A percentile compares a stretch with the other conserved stretches of the same genome.
phyloP scores from a whole-genome alignment of 2,329 filamentous ascomycete genomes.

The Plectosphaerella cucumerina region DNA sequence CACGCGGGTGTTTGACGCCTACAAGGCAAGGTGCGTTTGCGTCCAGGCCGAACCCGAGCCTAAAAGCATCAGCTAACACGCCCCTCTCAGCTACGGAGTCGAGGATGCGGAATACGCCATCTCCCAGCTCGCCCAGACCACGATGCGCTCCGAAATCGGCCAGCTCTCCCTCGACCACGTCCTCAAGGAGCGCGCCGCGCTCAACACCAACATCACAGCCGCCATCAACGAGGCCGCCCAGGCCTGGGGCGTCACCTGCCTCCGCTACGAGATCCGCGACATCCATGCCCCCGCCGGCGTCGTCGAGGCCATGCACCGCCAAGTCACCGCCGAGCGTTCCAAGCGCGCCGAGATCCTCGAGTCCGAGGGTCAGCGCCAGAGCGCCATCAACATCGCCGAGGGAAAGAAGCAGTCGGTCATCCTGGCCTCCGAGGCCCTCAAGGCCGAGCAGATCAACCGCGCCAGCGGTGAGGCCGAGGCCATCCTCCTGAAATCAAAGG shows the following conservation, averaged over 20 bases:
- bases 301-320: slow-evolving; percentile 95
- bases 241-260: slow-evolving; percentile 93
- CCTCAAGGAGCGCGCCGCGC: slow-evolving; percentile 89
- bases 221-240: slow-evolving; percentile 97
- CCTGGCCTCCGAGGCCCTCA: slow-evolving; percentile 86
- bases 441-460: slow-evolving; percentile 87
- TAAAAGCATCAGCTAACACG: slow-evolving; percentile 1
- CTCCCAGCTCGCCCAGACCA: slow-evolving; percentile 94
- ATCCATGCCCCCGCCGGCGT: slow-evolving; percentile 94
- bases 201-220: slow-evolving; percentile 98
- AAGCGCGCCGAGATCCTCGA: slow-evolving; percentile 98
- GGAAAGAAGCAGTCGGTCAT: slow-evolving; percentile 97
- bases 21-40: slow-evolving; percentile 77
- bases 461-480: slow-evolving; percentile 92
- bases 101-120: slow-evolving; percentile 99
- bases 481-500: slow-evolving; percentile 78
- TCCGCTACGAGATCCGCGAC: slow-evolving; percentile 96
- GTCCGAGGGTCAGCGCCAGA: slow-evolving; percentile 93
- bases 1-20: slow-evolving; percentile 94
- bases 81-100: slow-evolving; percentile 73
- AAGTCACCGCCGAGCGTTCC: slow-evolving; percentile 93
- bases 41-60: not conserved
- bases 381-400: slow-evolving; percentile 97
- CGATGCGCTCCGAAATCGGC: slow-evolving; percentile 97
- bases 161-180: slow-evolving; percentile 96